phyloP scores from a whole-genome alignment of 192 early-diverging fungal genomes.

The Podila clonocystis region DNA sequence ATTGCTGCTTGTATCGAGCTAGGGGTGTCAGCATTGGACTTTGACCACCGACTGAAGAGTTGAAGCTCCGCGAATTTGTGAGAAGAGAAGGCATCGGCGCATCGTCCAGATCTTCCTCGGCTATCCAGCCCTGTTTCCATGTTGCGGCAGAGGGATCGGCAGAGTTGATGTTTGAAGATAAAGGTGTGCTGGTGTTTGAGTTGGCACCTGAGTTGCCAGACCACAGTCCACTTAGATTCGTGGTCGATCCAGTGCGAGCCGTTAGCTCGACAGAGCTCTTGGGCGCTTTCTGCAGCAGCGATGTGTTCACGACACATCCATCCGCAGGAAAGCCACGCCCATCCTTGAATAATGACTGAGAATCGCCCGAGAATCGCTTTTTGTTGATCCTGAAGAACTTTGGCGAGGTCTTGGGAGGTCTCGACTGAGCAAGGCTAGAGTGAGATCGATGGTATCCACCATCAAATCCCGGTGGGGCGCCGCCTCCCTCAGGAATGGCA shows the following conservation, averaged over 20 bases:
- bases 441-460: constrained; percentile 24
- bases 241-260: constrained; percentile 28
- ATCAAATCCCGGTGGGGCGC: constrained; percentile 10
- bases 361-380: constrained; percentile 45
- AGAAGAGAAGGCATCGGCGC: constrained; percentile 29
- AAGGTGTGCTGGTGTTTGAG: background rate
- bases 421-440: constrained; percentile 4
- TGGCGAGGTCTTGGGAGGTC: constrained; percentile 28
- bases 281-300: constrained; percentile 24
- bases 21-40: constrained; percentile 44
- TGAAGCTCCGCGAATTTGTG: constrained; percentile 33
- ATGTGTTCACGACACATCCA: constrained; percentile 49
- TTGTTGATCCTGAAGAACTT: constrained; percentile 46
- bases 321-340: constrained; percentile 12
- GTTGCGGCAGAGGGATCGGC: background rate
- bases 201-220: constrained; percentile 7
- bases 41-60: constrained; percentile 3
- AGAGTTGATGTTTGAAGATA: background rate
- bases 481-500: constrained; percentile 23
- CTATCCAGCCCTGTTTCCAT: constrained; percentile 51
- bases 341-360: constrained; percentile 35
- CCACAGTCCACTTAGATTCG: constrained; percentile 21
- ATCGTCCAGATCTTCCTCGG: constrained; percentile 41
- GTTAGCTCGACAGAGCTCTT: constrained; percentile 34
- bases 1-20: constrained; percentile 33